Percentiles rank a stretch among this genome's conserved stretches.
Evolutionary conservation across 2,329 filamentous ascomycete genomes (phyloP).

Genomic region (Claviceps maximensis): DNA sequence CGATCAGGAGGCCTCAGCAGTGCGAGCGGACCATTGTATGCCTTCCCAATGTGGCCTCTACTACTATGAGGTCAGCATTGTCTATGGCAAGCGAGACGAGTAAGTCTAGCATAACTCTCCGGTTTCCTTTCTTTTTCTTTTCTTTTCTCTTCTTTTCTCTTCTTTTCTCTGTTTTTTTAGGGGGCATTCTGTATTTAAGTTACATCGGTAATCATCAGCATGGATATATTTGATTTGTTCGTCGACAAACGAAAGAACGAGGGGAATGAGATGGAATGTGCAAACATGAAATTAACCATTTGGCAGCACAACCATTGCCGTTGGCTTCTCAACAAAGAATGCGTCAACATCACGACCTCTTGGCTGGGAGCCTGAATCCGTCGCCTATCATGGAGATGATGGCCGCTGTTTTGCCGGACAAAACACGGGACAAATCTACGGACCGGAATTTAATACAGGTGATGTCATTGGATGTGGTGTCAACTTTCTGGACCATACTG

Average conservation of each 20-base stretch:
- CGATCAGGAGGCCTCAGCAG: conserved; percentile 64
- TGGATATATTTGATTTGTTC: neutral
- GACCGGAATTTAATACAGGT: conserved; percentile 38
- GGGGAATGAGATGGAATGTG: neutral
- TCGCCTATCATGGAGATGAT: conserved; percentile 58
- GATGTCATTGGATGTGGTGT: conserved; percentile 54
- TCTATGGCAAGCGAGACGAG: conserved; percentile 40
- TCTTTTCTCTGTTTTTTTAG: neutral
- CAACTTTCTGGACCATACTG: conserved; percentile 49
- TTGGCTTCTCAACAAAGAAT: conserved; percentile 46
- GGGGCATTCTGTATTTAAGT: neutral
- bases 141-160: too few species aligned
- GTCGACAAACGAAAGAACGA: neutral
- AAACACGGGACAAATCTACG: conserved; percentile 43
- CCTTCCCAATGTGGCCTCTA: conserved; percentile 84
- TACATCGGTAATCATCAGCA: too few species aligned
- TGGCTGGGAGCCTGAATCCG: conserved; percentile 56
- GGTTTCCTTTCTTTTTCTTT: neutral
- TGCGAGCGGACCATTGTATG: conserved; percentile 77
- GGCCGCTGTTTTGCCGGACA: conserved; percentile 46
- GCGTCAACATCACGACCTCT: conserved; percentile 42
- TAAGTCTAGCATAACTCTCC: conserved; percentile 24
- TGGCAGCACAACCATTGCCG: conserved; percentile 43
- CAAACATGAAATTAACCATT: conserved; percentile 2
- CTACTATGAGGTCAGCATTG: conserved; percentile 64